phyloP scores from a whole-genome alignment of 2,329 filamentous ascomycete species.

The Pezicula neosporulosa region DNA sequence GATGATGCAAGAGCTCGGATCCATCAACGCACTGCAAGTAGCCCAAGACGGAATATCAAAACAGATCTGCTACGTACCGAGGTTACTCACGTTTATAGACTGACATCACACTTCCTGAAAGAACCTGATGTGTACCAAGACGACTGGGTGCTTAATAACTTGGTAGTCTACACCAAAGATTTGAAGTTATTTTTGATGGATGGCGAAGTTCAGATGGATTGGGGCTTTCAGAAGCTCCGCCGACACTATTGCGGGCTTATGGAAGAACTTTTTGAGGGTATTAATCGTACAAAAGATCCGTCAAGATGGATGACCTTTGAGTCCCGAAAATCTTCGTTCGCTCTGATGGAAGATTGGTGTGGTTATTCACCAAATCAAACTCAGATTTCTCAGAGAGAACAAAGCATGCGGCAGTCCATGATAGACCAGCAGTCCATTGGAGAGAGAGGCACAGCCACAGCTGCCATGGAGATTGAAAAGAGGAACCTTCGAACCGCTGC shows the following conservation, averaged over 20 bases:
- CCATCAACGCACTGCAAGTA: conserved; percentile 83
- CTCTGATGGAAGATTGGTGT: conserved; percentile 99
- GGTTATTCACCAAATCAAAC: conserved; percentile 90
- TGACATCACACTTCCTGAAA: conserved; percentile 86
- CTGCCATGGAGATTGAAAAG: conserved; percentile 96
- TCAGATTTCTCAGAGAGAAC: conserved; percentile 78
- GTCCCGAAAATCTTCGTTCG: conserved; percentile 89
- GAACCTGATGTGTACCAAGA: conserved; percentile 76
- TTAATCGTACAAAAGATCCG: conserved; percentile 80
- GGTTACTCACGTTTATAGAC: conserved; percentile 92
- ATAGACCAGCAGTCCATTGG: conserved; percentile 72
- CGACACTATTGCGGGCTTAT: conserved; percentile 93
- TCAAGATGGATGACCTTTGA: conserved; percentile 97
- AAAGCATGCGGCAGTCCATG: conserved; percentile 81
- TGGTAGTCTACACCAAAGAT: conserved; percentile 87
- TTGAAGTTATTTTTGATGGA: conserved; percentile 94
- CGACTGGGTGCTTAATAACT: conserved; percentile 85
- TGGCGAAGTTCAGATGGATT: conserved; percentile 88
- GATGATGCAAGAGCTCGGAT: conserved; percentile 84
- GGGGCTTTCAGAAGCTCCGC: conserved; percentile 87
- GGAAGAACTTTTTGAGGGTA: conserved; percentile 88
- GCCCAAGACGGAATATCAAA: conserved; percentile 73
- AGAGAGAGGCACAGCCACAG: conserved; percentile 75
- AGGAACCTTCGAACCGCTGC: conserved; percentile 86
- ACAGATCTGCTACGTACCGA: conserved; percentile 89